These are phyloP conservation scores for Yueomyces sinensis DNA, from an alignment of 805 yeast genomes.

Conservation along the genomic window DNA sequence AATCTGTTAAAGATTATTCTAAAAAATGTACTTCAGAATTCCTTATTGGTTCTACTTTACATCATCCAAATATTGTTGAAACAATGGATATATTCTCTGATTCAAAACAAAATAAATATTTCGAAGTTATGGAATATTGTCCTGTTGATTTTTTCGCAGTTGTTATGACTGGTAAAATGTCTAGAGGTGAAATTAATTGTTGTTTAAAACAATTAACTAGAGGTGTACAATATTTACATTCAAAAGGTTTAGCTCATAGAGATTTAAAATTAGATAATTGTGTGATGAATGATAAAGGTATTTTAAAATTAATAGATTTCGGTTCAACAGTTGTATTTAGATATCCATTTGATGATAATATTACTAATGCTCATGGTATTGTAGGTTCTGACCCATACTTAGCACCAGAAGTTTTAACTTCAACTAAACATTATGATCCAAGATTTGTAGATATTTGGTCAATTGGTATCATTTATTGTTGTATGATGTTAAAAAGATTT, in stretches of 20 bases:
- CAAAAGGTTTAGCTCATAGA: slow-evolving; percentile 70
- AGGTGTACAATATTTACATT: slow-evolving; percentile 64
- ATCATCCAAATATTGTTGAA: slow-evolving; percentile 69
- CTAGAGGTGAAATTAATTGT: slow-evolving; percentile 70
- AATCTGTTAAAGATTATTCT: slow-evolving; percentile 64
- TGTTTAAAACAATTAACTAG: slow-evolving; percentile 61
- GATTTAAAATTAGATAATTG: slow-evolving; percentile 77
- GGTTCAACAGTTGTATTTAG: slow-evolving; percentile 76
- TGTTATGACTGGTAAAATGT: slow-evolving; percentile 77
- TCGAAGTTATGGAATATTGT: slow-evolving; percentile 77
- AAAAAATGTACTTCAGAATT: slow-evolving; percentile 81
- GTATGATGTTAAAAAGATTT: slow-evolving; percentile 73
- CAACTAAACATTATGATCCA: slow-evolving; percentile 49
- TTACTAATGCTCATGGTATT: slow-evolving; percentile 55
- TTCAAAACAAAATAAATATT: slow-evolving; percentile 55
- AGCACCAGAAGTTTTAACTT: slow-evolving; percentile 64
- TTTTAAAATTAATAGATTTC: slow-evolving; percentile 67
- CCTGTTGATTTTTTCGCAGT: slow-evolving; percentile 78
- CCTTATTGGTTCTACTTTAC: slow-evolving; percentile 71
- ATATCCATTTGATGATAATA: slow-evolving; percentile 53
- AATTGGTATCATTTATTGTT: slow-evolving; percentile 70
- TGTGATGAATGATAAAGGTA: slow-evolving; percentile 61
- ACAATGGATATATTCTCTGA: slow-evolving; percentile 52
- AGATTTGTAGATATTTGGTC: slow-evolving; percentile 78
- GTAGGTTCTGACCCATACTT: slow-evolving; percentile 81